A percentile compares a stretch with the other conserved stretches of the same genome.
Evolutionary conservation across 768 basidiomycete species (phyloP).

Genomic region (Leccinum disarticulatum): DNA sequence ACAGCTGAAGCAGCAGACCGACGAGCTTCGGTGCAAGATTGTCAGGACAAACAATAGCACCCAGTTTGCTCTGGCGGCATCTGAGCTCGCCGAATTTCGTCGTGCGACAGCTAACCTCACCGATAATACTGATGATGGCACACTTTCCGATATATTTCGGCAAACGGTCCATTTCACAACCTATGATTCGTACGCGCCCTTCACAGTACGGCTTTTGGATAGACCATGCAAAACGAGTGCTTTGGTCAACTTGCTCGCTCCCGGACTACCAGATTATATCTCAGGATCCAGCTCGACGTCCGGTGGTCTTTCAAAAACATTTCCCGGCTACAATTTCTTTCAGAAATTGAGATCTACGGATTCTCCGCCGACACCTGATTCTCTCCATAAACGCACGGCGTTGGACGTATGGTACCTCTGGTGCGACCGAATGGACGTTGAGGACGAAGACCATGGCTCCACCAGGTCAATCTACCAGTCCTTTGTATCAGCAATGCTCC

Average conservation of each 20-base stretch:
- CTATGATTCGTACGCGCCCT: conserved; percentile 18
- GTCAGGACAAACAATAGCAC: conserved; percentile 2
- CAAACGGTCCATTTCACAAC: conserved; percentile 13
- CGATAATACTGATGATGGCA: neutral
- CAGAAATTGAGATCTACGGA: neutral
- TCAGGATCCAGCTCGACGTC: conserved; percentile 21
- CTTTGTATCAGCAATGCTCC: neutral
- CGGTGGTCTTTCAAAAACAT: conserved; percentile 11
- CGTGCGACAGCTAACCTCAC: neutral
- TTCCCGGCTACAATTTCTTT: conserved; percentile 10
- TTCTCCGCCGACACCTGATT: neutral
- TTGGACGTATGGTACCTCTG: conserved; percentile 4
- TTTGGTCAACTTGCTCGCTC: conserved; percentile 14
- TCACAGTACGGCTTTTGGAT: conserved; percentile 7
- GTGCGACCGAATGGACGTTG: neutral
- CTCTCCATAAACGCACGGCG: conserved; percentile 8
- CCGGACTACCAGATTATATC: conserved; percentile 22
- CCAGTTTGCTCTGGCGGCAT: conserved; percentile 6
- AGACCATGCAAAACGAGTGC: conserved; percentile 3
- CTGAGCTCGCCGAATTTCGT: conserved; percentile 9
- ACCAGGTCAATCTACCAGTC: neutral
- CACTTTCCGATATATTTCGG: conserved; percentile 10
- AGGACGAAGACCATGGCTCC: neutral
- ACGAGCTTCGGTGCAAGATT: conserved; percentile 1
- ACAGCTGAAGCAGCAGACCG: neutral